Percentiles rank a stretch among this genome's conserved stretches.
phyloP scores from a whole-genome alignment of 176 grass and related monocot species.

The Musa schizocarpa region DNA sequence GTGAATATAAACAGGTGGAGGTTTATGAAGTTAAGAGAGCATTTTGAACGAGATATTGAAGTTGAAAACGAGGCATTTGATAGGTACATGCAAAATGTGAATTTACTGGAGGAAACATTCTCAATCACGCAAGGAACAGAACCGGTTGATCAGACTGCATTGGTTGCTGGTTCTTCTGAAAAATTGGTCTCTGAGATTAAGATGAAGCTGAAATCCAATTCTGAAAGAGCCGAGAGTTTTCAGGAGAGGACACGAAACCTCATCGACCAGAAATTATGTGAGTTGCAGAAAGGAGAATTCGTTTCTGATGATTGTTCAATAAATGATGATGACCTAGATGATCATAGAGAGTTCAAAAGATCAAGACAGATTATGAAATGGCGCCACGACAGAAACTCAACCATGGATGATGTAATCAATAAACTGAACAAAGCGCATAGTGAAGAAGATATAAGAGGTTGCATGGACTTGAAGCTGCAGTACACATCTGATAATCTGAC shows the following conservation, averaged over 20 bases:
- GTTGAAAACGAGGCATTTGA: constrained; percentile 82
- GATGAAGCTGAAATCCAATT: constrained; percentile 55
- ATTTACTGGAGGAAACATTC: constrained; percentile 81
- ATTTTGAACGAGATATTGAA: constrained; percentile 69
- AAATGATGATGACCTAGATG: constrained; percentile 27
- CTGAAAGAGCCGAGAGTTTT: constrained; percentile 37
- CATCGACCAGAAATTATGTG: constrained; percentile 59
- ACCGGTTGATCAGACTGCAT: constrained; percentile 23
- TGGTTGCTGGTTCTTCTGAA: constrained; percentile 30
- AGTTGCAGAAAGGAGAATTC: constrained; percentile 29
- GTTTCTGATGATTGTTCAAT: constrained; percentile 24
- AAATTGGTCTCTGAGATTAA: constrained; percentile 48
- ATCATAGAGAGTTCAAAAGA: constrained; percentile 15
- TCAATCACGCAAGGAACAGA: constrained; percentile 22
- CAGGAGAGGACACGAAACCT: constrained; percentile 43
- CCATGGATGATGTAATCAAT: constrained; percentile 45
- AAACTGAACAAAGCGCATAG: constrained; percentile 46
- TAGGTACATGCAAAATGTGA: constrained; percentile 63
- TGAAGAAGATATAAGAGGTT: constrained; percentile 60
- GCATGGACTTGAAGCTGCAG: constrained; percentile 26
- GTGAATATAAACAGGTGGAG: constrained; percentile 65
- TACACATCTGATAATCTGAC: constrained; percentile 16
- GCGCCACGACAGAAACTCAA: constrained; percentile 31
- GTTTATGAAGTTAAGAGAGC: constrained; percentile 76
- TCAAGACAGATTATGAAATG: constrained; percentile 26